A percentile compares a stretch with the other conserved stretches of the same genome.
Conservation (phyloP, 2,329 filamentous ascomycete genomes). For the Sclerotinia glacialis region DNA sequence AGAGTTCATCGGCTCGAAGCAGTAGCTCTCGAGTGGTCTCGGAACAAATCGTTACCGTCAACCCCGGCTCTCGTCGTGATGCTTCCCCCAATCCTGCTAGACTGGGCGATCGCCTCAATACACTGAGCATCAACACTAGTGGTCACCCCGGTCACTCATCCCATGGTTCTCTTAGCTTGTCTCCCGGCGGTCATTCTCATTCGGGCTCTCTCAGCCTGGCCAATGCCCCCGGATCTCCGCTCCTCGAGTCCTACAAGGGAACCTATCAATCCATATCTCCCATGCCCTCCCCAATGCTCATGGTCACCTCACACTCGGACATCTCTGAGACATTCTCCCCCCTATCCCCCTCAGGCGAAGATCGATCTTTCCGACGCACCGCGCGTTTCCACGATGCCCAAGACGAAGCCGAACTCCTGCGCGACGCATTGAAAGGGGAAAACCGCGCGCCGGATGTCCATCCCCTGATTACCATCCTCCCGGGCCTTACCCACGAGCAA, state of each 20-base stretch:
- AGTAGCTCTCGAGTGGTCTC: slow-evolving; percentile 25
- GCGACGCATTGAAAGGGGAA: slow-evolving; percentile 63
- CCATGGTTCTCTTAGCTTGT: slow-evolving; percentile 21
- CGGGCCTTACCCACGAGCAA: slow-evolving; percentile 80
- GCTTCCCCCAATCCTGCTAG: slow-evolving; percentile 33
- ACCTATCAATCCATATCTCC: slow-evolving; percentile 94
- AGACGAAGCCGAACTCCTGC: slow-evolving; percentile 73
- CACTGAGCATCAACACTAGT: slow-evolving; percentile 35
- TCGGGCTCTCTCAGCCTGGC: slow-evolving; percentile 44
- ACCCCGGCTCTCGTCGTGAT: slow-evolving; percentile 33
- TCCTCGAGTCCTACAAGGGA: slow-evolving; percentile 88
- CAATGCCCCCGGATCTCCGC: slow-evolving; percentile 71
- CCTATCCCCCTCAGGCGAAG: slow-evolving; percentile 48
- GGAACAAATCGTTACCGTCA: slow-evolving; percentile 35
- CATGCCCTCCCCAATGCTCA: slow-evolving; percentile 76
- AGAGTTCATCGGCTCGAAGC: slow-evolving; percentile 24
- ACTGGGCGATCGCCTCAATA: slow-evolving; percentile 35
- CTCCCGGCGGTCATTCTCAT: not conserved
- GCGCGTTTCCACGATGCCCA: slow-evolving; percentile 81
- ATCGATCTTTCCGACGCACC: slow-evolving; percentile 47
- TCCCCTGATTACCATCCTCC: slow-evolving; percentile 78
- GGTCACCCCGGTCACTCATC: slow-evolving; percentile 29
- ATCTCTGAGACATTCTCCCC: slow-evolving; percentile 54
- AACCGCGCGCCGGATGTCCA: slow-evolving; percentile 62
- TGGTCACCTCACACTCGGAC: slow-evolving; percentile 49